Percentiles rank a stretch among this genome's conserved stretches.
phyloP scores from a whole-genome alignment of 768 basidiomycete species.

The Trametes gibbosa region DNA sequence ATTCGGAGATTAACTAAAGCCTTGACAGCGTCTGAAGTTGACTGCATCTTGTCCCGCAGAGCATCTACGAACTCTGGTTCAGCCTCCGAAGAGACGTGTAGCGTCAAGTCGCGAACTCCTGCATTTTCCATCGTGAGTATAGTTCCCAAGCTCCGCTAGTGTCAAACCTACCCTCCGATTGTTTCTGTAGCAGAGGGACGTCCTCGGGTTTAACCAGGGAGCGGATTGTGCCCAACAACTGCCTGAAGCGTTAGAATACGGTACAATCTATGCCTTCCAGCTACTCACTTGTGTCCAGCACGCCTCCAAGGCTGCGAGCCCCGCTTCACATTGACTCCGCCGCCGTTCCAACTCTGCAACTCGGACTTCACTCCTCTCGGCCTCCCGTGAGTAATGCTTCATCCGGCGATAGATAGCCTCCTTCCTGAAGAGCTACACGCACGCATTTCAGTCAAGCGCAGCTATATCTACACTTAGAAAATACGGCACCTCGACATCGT shows the following conservation, averaged over 20 bases:
- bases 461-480: background rate
- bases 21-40: constrained; percentile 26
- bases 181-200: constrained; percentile 22
- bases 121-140: background rate
- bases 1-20: constrained; percentile 24
- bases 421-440: constrained; percentile 29
- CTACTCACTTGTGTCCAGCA: constrained; percentile 30
- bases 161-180: constrained; percentile 23
- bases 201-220: constrained; percentile 28
- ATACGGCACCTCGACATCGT: constrained; percentile 28
- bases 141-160: background rate
- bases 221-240: constrained; percentile 30
- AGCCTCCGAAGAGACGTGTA: constrained; percentile 22
- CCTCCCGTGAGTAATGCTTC: constrained; percentile 33
- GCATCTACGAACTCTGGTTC: constrained; percentile 24
- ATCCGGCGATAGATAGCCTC: constrained; percentile 33
- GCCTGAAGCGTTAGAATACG: background rate
- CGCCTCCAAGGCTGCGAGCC: constrained; percentile 30
- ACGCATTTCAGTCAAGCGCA: background rate
- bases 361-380: constrained; percentile 27
- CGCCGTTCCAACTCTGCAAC: constrained; percentile 30
- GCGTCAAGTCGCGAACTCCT: constrained; percentile 27
- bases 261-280: background rate
- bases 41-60: constrained; percentile 26
- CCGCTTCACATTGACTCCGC: constrained; percentile 27